These are phyloP conservation scores for Pseudocohnilembus persalinus DNA, from an alignment of 169 alveolate species.

Conservation along the genomic window DNA sequence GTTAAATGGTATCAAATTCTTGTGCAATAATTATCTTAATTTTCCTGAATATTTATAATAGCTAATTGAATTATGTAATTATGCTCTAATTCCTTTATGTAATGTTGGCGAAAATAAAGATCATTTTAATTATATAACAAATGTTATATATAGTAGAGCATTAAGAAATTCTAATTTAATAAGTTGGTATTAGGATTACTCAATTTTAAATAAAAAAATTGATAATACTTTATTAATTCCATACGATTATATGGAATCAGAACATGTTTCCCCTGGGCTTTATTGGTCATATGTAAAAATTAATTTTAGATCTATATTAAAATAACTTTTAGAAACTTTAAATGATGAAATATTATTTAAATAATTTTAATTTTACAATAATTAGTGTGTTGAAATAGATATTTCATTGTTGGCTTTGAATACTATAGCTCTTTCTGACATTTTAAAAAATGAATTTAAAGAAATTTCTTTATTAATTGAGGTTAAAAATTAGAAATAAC, in stretches of 20 bases:
- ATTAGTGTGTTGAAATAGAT: conserved; percentile 75
- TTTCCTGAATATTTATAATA: conserved; percentile 47
- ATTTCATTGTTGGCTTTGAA: conserved; percentile 63
- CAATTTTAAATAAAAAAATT: conserved; percentile 69
- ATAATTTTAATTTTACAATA: conserved; percentile 61
- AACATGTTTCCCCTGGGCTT: conserved; percentile 34
- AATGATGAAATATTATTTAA: conserved; percentile 65
- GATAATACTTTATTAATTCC: conserved; percentile 37
- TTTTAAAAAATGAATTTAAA: conserved; percentile 72
- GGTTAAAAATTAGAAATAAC: conserved; percentile 32
- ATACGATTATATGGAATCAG: conserved; percentile 57
- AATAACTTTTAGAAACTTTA: conserved; percentile 35
- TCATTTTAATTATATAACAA: conserved; percentile 59
- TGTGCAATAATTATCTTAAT: conserved; percentile 45
- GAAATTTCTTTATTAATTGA: conserved; percentile 54
- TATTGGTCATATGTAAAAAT: background rate
- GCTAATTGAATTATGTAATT: conserved; percentile 57
- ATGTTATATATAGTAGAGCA: conserved; percentile 68
- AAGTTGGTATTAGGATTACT: conserved; percentile 67
- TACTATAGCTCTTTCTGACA: conserved; percentile 76
- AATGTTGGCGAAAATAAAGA: conserved; percentile 60
- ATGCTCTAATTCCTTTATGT: conserved; percentile 74
- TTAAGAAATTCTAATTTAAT: conserved; percentile 46
- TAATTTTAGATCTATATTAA: too few relatives aligned
- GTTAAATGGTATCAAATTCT: conserved; percentile 56